Conservation (phyloP, 2,329 filamentous ascomycete genomes). For the Xylariaceae sp. region DNA sequence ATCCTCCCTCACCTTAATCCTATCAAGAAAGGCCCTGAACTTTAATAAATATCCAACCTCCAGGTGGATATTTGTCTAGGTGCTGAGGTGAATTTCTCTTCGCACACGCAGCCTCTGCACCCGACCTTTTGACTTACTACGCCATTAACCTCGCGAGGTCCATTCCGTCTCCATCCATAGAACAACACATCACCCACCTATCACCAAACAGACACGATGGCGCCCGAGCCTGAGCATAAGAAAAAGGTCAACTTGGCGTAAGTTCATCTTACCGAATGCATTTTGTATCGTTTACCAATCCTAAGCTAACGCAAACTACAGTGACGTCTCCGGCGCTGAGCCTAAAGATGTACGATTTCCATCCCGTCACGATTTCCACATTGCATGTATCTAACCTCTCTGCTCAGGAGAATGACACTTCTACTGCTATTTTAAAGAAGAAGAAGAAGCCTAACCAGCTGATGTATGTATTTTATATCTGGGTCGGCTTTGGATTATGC, state of each 20-base stretch:
- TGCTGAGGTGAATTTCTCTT: neutral
- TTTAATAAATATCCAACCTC: neutral
- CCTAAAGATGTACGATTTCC: constrained; percentile 73
- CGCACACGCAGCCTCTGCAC: neutral
- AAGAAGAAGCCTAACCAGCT: constrained; percentile 99
- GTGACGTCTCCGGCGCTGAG: constrained; percentile 88
- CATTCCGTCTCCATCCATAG: constrained; percentile 1
- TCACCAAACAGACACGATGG: constrained; percentile 62
- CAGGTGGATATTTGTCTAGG: constrained; percentile 9
- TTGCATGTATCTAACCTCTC: constrained; percentile 31
- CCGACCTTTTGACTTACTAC: neutral
- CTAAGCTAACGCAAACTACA: constrained; percentile 53
- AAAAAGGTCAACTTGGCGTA: constrained; percentile 85
- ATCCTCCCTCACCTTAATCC: neutral
- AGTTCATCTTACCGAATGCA: constrained; percentile 48
- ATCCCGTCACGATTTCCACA: constrained; percentile 24
- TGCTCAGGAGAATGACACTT: constrained; percentile 80
- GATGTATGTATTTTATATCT: constrained; percentile 64
- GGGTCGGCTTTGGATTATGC: neutral
- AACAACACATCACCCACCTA: constrained; percentile 12
- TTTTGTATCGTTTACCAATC: neutral
- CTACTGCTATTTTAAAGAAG: constrained; percentile 98
- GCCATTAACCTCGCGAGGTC: neutral
- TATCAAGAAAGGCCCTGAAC: constrained; percentile 8
- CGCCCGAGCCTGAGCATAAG: constrained; percentile 74